Evolutionary conservation across 2,329 filamentous ascomycete genomes (phyloP), one percentile per base, ranked within the genome.

Genomic region (Claviceps lovelessii): DNA sequence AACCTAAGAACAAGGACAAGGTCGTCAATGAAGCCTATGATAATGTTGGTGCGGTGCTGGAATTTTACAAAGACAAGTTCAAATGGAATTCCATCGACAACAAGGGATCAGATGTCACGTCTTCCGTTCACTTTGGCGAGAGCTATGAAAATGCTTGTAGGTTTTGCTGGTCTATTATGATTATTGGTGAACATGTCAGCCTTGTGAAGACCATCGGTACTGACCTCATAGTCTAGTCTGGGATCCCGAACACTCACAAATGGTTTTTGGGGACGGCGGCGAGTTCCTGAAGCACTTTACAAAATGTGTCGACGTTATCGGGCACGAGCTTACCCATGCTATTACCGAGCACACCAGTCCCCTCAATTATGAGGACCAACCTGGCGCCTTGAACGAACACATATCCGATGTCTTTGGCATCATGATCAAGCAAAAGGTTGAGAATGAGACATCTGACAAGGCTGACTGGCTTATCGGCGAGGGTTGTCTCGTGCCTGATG

Each of bases 401-500:
- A 60, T 80, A 37, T 75, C 77, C 0, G 78, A 81, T 58, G 74
- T 75, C 1, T 80, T 80, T 59, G 78, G 76, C 56, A 73, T 76
- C 64, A 79, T 81, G 74, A 66, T 77, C 56, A 78, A 80, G 68
- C 78, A 81, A 64, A 72, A 71, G 59, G 68, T 70, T 9, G 68
- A 77, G 53, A 58, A 76, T 28, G 70, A 74, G 59, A 71, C 66
- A 10, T 68, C 74, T 1, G 68, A 68, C 4, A 64, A 71, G 9
- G 74, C 76, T 3, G 75, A 80, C 61, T 80, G 77, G 77, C 67
- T 80, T 3, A 73, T 79, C 51, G 77, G 76, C 37, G 74, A 80
- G 62, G 72, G 72, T 37, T 76, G 75, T 49, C 73, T 79, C 46
- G 64, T 76, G 59, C 75, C 74, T 2, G 73, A 67, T 3, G 68